These are phyloP conservation scores for Kazachstania taianensis DNA, from an alignment of 805 yeast species.

Conservation along the genomic window DNA sequence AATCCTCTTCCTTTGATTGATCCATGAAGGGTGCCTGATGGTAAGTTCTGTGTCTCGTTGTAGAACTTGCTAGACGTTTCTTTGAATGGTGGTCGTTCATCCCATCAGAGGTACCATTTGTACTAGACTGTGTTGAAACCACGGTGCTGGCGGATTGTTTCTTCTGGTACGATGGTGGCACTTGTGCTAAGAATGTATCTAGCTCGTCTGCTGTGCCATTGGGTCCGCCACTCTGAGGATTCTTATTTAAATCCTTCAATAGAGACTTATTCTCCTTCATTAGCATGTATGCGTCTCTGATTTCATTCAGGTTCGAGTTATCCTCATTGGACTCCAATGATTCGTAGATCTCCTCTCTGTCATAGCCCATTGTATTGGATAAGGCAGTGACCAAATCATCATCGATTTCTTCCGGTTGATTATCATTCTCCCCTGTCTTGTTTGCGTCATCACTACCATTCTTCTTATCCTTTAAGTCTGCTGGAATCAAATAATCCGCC, in stretches of 20 bases:
- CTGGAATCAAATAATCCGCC: constrained; percentile 66
- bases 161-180: constrained; percentile 44
- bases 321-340: constrained; percentile 42
- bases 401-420: constrained; percentile 41
- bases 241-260: constrained; percentile 51
- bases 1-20: constrained; percentile 32
- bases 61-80: constrained; percentile 8
- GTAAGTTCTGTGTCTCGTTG: constrained; percentile 27
- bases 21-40: constrained; percentile 27
- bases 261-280: constrained; percentile 69
- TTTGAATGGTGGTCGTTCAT: constrained; percentile 1
- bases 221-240: constrained; percentile 7
- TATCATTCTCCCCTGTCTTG: neutral
- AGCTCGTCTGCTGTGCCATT: constrained; percentile 37
- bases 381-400: constrained; percentile 68
- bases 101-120: neutral
- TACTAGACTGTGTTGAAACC: constrained; percentile 2
- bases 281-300: constrained; percentile 75
- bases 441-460: constrained; percentile 1
- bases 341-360: constrained; percentile 68
- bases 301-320: constrained; percentile 55
- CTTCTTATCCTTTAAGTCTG: constrained; percentile 10
- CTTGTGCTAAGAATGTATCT: constrained; percentile 49
- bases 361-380: constrained; percentile 80
- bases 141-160: constrained; percentile 6